Evolutionary conservation across 129 eudicot genomes (phyloP), one percentile per base, ranked within the genome.

Genomic region (Sambucus nigra): DNA sequence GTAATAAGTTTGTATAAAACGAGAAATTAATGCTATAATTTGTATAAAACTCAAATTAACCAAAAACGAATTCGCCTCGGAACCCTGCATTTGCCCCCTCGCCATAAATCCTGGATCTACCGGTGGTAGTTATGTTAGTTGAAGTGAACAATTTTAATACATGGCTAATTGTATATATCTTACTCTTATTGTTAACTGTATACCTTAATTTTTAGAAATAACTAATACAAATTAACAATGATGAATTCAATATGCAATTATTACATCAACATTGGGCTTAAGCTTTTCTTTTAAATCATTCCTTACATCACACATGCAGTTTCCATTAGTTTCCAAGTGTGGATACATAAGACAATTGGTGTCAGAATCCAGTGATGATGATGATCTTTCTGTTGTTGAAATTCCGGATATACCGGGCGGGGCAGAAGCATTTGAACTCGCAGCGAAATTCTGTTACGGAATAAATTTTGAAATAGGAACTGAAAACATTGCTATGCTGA

Each of bases 391-490:
- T 20, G 63, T 4, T 19, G 53, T 80, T 21, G 59, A 76, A 57
- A 52, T 76, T 57, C 51, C 77, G 25, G 72, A 76, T 20, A 25
- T 80, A 18, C 88, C 88, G 17, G 83, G 88, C 2, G 83, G 88
- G 15, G 63, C 74, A 19, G 88, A 72, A 20, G 77, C 80, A 14
- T 80, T 80, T 32, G 83, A 76, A 28, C 72, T 76, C 4, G 88
- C 83, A 1, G 72, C 77, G 3, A 80, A 73, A 35, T 80, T 76
- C 57, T 80, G 88, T 64, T 80, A 80, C 49, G 88, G 77, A 3
- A 67, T 80, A 22, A 80, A 80, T 55, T 80, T 76, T 39, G 88
- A 80, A 39, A 76, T 80, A 11, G 65, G 55, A 24, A 61, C 69
- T 5, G 77, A 76, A 32, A 80, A 80, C 76, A 69, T 80, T 10